Base-by-base conservation (phyloP, 2,329 filamentous ascomycete species). In the Nemania diffusa region DNA sequence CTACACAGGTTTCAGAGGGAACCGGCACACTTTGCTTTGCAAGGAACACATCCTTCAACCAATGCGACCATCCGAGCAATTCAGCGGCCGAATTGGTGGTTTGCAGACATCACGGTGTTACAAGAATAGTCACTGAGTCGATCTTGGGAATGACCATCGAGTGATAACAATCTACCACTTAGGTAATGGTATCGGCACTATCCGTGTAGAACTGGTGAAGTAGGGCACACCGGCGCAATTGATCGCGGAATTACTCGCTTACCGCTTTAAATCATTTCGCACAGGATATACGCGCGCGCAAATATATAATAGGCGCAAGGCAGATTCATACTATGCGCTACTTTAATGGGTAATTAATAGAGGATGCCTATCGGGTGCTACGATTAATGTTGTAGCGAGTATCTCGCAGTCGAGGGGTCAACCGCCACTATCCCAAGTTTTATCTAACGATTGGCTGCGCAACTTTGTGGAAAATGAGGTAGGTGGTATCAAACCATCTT, bases 361-460 rank as follows among this genome's bases (percentile, higher is more conserved):
- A 32, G 29, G 26, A 24, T 34, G 32, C 37, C 44, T 55, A 37
- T 40, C 29, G 46, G 53, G 56, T 51, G 57, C 37, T 29, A 22
- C 27, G 48, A 60, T 57, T 32, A 37, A 53, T 57, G 24, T 44
- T 56, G 40, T 40, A 59, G 26, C n/a, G 32, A 55, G 50, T 29
- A 24, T 42, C n/a, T 53, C 11, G 34, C 17, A 29, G 51, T 51
- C 50, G 51, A 57, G 57, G 52, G 57, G 46, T 20, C 24, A 52
- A 44, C 51, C 53, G 57, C 57, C 64, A 56, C 61, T 65, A 48
- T 67, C 62, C 64, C 60, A 40, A 51, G 63, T 60, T 62, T 62
- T 68, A 56, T 58, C 62, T 64, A 65, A 57, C 53, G 50, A 66
- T 71, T 72, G 70, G 66, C 70, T 66, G 69, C 58, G 64, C 61